Base-by-base conservation (phyloP, 176 grass and related monocot genomes). In the Musa itinerans region DNA sequence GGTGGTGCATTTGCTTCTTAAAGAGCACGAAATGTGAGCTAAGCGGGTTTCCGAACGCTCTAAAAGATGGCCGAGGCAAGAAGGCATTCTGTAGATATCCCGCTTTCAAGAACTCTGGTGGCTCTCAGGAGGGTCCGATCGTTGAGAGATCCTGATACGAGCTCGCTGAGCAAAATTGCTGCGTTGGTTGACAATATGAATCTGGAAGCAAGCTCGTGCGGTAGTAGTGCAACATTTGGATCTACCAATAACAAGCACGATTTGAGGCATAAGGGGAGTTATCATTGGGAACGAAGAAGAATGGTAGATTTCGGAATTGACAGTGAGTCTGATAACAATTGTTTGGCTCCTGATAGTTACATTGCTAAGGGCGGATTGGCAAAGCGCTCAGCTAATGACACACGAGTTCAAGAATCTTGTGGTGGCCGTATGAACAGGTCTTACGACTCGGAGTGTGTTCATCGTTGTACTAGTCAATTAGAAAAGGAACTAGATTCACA, bases 131-230 rank as follows among this genome's bases (percentile, higher is more conserved):
- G 89, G 84, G 92, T 87, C 63, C 92, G 93, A 79, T 96, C 93
- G 52, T 81, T 96, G 71, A 86, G 93, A 86, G 93, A 96, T 80
- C 93, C 93, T 21, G 93, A 96, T 76, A 92, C 93, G 52, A 96
- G 89, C 79, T 96, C 93, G 1, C 85, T 96, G 54, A 83, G 86
- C 70, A 96, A 96, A 79, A 90, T 89, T 79, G 71, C 79, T 65
- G 62, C 73, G 19, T 82, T 91, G 0, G 85, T 91, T 1, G 91
- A 90, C 65, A 92, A 88, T 52, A 88, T 85, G 23, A 92, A 80
- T 66, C 86, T 85, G 56, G 89, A 90, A 54, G 79, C 84, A 16
- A 81, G 75, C 59, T 84, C 92, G 13, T 72, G 79, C 15, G 34
- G 34, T 43, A 85, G 85, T 74, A 81, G 87, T 52, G 76, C 77